phyloP scores from a whole-genome alignment of 1,284 basidiomycete genomes.

The Puccinia novopanici region DNA sequence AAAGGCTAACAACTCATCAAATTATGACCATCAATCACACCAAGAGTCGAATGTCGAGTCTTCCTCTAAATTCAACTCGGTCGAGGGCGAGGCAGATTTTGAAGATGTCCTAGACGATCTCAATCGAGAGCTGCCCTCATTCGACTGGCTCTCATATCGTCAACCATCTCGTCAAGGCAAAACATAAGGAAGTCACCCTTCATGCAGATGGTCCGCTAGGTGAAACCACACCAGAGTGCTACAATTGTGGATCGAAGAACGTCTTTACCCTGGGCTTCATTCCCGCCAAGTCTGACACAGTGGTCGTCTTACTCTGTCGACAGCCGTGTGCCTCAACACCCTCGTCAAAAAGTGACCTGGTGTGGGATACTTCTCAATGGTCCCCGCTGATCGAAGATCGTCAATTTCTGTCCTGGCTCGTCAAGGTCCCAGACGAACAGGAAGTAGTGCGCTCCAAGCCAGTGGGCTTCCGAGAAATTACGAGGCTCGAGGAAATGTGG shows the following conservation, averaged over 20 bases:
- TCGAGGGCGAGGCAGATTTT: conserved; percentile 70
- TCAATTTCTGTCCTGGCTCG: conserved; percentile 96
- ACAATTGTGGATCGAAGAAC: conserved; percentile 99
- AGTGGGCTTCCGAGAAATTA: conserved; percentile 94
- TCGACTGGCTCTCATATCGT: conserved; percentile 79
- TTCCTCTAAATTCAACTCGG: conserved; percentile 25
- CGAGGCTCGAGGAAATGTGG: conserved; percentile 96
- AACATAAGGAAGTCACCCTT: conserved; percentile 97
- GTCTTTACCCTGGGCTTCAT: conserved; percentile 99
- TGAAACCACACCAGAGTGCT: conserved; percentile 91
- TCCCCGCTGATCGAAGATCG: conserved; percentile 97
- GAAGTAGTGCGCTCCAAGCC: conserved; percentile 93
- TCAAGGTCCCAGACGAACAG: conserved; percentile 92
- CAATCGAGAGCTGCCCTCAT: conserved; percentile 73
- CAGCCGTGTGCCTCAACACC: conserved; percentile 94
- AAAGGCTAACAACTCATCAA: neutral
- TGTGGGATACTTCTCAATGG: conserved; percentile 97
- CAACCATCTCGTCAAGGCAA: conserved; percentile 96
- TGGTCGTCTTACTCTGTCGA: conserved; percentile 95
- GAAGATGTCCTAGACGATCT: conserved; percentile 83
- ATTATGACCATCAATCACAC: conserved; percentile 22
- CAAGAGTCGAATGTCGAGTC: neutral
- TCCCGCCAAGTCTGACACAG: conserved; percentile 97
- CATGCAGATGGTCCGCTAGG: conserved; percentile 93
- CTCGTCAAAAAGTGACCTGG: conserved; percentile 81